Conservation (phyloP, 495 filamentous ascomycete species). For the Hyaloscypha hepaticicola region DNA sequence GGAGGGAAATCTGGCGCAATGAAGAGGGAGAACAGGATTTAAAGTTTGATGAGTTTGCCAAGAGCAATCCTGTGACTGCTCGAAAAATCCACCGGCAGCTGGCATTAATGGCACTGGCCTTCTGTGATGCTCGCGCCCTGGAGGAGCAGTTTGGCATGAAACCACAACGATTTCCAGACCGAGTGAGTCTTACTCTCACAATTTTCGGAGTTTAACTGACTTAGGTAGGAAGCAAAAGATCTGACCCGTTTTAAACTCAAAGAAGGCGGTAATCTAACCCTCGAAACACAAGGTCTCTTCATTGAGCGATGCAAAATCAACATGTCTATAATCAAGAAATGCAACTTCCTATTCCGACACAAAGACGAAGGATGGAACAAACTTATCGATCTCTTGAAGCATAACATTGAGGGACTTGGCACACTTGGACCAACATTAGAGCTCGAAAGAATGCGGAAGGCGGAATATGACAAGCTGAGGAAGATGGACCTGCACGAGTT, state of each 20-base stretch:
- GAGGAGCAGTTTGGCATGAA: conserved; percentile 30
- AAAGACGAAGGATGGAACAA: conserved; percentile 24
- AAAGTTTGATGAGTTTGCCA: conserved; percentile 27
- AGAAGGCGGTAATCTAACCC: conserved; percentile 22
- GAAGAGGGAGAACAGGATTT: conserved; percentile 26
- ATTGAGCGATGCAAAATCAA: conserved; percentile 27
- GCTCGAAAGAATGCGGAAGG: conserved; percentile 17
- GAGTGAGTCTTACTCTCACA: conserved; percentile 13
- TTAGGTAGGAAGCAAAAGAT: conserved; percentile 29
- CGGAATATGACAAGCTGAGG: conserved; percentile 22
- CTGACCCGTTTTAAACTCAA: conserved; percentile 22
- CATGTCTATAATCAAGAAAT: conserved; percentile 28
- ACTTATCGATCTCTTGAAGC: conserved; percentile 28
- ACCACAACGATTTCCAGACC: conserved; percentile 16
- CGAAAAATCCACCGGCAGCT: conserved; percentile 22
- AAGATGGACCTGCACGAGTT: conserved; percentile 24
- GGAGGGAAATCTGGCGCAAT: conserved; percentile 31
- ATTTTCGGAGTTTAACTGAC: not conserved
- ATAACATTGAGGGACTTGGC: conserved; percentile 23
- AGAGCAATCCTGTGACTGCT: conserved; percentile 19
- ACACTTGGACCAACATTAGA: conserved; percentile 25
- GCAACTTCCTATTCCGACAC: conserved; percentile 25
- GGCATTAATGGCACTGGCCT: conserved; percentile 23
- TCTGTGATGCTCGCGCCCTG: conserved; percentile 27
- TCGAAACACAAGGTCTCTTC: conserved; percentile 24